A percentile compares a stretch with the other conserved stretches of the same genome.
These are phyloP conservation scores for Solanum dulcamara DNA, from an alignment of 257 asterid species.

Conservation along the genomic window DNA sequence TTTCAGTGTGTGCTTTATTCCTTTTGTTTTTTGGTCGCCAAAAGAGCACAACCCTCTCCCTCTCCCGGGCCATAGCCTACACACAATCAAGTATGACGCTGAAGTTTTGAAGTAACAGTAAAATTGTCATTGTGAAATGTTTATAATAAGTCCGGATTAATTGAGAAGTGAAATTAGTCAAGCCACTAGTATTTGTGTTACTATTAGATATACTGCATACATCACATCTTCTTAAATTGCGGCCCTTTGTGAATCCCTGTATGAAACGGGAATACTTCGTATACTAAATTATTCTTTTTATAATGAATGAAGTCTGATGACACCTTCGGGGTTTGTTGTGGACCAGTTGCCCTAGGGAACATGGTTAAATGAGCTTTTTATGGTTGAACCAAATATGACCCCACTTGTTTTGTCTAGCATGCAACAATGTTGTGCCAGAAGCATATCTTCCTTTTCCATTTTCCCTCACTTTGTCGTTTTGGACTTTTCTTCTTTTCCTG, in stretches of 20 bases:
- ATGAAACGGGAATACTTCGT: not conserved
- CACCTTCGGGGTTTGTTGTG: not conserved
- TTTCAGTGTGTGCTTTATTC: constrained; percentile 12
- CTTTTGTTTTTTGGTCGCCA: constrained; percentile 21
- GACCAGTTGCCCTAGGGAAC: not conserved
- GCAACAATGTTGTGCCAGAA: not conserved
- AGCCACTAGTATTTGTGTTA: not conserved
- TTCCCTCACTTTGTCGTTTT: not conserved
- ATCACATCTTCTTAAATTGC: not conserved
- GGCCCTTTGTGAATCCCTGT: not conserved
- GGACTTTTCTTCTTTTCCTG: not conserved
- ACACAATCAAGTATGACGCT: not conserved
- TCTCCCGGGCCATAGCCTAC: not conserved
- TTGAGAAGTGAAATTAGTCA: not conserved
- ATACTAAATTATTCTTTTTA: not conserved
- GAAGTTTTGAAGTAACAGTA: not conserved
- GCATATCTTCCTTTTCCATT: not conserved
- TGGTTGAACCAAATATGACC: constrained; percentile 5
- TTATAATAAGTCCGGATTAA: not conserved
- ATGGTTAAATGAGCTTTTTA: constrained; percentile 4
- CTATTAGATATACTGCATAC: not conserved
- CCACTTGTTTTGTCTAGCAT: constrained; percentile 27
- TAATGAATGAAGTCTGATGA: not conserved
- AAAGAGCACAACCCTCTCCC: not conserved
- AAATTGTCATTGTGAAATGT: not conserved